These are phyloP conservation scores for Erodium maritimum DNA, from an alignment of 345 rosid species.

Conservation along the genomic window DNA sequence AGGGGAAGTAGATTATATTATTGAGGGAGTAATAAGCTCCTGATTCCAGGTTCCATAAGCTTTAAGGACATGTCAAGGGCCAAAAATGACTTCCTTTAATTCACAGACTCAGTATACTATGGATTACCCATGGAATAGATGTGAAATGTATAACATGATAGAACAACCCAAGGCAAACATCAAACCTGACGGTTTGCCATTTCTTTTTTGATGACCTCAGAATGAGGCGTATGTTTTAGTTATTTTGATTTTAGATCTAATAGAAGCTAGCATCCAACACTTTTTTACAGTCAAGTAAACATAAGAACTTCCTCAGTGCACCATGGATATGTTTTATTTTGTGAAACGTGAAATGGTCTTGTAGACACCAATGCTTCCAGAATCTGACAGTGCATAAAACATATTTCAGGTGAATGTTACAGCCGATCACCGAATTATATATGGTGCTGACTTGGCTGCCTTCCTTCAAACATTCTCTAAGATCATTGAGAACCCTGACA, in stretches of 20 bases:
- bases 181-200: neutral
- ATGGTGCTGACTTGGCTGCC: constrained; percentile 93
- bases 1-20: neutral
- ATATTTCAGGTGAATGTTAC: constrained; percentile 82
- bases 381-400: neutral
- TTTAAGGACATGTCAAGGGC: neutral
- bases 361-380: neutral
- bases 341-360: neutral
- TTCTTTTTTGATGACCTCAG: too few relatives aligned
- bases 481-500: constrained; percentile 75
- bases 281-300: too few relatives aligned
- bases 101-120: too few relatives aligned
- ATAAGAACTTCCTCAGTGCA: too few relatives aligned
- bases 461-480: constrained; percentile 82
- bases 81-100: too few relatives aligned
- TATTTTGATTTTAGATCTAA: too few relatives aligned
- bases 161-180: neutral
- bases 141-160: neutral
- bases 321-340: too few relatives aligned
- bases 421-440: constrained; percentile 81
- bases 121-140: neutral
- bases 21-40: too few relatives aligned
- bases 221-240: too few relatives aligned
- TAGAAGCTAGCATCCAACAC: too few relatives aligned
- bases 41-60: too few relatives aligned